Percentiles rank a stretch among this genome's conserved stretches.
These are phyloP conservation scores for Kockiozyma suomiensis DNA, from an alignment of 805 yeast genomes.

Conservation along the genomic window DNA sequence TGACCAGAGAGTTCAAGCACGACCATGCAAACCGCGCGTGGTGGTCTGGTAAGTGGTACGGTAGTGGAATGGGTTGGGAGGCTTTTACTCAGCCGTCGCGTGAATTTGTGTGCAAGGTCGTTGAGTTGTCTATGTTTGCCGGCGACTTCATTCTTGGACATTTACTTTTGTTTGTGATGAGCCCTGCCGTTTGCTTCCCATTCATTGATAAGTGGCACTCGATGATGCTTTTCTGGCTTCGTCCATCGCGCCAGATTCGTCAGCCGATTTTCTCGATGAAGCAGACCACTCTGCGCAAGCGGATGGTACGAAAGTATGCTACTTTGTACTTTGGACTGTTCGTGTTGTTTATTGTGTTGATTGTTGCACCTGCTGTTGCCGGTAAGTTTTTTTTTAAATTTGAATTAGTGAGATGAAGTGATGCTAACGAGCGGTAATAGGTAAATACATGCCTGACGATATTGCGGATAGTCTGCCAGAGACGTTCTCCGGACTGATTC, in stretches of 20 bases:
- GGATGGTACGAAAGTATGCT: conserved; percentile 95
- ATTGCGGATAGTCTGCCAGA: conserved; percentile 42
- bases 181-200: conserved; percentile 85
- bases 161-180: conserved; percentile 78
- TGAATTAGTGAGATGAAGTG: not conserved
- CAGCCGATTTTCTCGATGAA: conserved; percentile 97
- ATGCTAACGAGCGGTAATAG: conserved; percentile 6
- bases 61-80: conserved; percentile 87
- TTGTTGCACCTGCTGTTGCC: conserved; percentile 92
- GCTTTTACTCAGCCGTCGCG: conserved; percentile 95
- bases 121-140: conserved; percentile 93
- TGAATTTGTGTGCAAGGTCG: conserved; percentile 90
- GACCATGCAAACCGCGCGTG: conserved; percentile 96
- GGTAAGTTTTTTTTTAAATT: conserved; percentile 45
- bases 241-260: conserved; percentile 94
- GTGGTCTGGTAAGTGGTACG: conserved; percentile 99
- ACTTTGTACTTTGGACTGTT: conserved; percentile 73
- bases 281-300: conserved; percentile 93
- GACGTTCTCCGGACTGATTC: conserved; percentile 66
- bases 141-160: conserved; percentile 97
- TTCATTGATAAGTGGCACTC: conserved; percentile 96
- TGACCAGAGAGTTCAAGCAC: conserved; percentile 95
- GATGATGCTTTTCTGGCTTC: conserved; percentile 97
- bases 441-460: conserved; percentile 29
- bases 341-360: conserved; percentile 68